A percentile compares a stretch with the other conserved stretches of the same genome.
These are phyloP conservation scores for Thymus quinquecostatus DNA, from an alignment of 257 asterid species.

Conservation along the genomic window DNA sequence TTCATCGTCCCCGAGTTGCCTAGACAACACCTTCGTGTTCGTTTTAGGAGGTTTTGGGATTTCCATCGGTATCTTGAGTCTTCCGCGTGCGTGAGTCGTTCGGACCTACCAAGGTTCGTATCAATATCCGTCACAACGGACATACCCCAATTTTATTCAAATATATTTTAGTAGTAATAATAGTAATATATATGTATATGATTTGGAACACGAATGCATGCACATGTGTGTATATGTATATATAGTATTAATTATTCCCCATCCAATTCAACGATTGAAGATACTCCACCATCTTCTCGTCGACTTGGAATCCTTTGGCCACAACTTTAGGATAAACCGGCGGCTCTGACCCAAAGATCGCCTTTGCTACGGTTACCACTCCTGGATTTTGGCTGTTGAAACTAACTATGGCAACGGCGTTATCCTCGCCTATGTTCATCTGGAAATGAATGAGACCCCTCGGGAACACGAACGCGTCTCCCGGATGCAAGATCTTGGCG, in stretches of 20 bases:
- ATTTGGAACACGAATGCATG: no score
- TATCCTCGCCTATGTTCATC: constrained; percentile 27
- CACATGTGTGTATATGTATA: no score
- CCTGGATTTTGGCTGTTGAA: constrained; percentile 46
- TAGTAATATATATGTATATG: no score
- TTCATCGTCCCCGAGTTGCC: no score
- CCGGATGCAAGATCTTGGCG: constrained; percentile 17
- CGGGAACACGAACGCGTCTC: constrained; percentile 41
- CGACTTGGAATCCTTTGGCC: constrained; percentile 28
- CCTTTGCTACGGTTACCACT: constrained; percentile 30
- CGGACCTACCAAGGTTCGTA: no score
- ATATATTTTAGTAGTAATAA: no score
- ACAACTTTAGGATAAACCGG: constrained; percentile 15
- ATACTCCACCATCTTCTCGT: constrained; percentile 4
- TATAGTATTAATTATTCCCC: neutral
- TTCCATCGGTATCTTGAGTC: no score
- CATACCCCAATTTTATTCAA: no score
- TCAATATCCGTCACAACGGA: no score
- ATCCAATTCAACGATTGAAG: constrained; percentile 16
- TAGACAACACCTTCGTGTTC: no score
- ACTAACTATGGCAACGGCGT: constrained; percentile 28
- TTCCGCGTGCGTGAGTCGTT: no score
- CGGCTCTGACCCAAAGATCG: constrained; percentile 41
- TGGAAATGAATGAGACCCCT: constrained; percentile 39
- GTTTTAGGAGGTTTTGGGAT: no score